Evolutionary conservation across 768 basidiomycete species (phyloP), one percentile per base, ranked within the genome.

Genomic region (Kwoniella bestiolae): DNA sequence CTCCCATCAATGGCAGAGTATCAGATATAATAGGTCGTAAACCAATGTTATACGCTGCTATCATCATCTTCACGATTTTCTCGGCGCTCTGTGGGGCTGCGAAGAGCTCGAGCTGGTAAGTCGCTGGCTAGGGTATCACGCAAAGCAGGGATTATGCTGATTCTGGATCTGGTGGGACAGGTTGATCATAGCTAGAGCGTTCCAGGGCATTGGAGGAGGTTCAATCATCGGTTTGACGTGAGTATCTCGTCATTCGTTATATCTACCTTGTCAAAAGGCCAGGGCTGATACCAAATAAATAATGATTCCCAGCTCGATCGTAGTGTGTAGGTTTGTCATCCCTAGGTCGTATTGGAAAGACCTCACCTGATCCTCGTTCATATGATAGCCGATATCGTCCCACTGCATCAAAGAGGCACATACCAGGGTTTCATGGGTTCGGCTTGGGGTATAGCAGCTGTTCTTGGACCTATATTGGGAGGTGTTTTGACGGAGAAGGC

Each of bases 401-500:
- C 91, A 0, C 80, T 94, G 44, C 84, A 88, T 82, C 87, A 91
- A 67, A 89, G 91, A 75, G 91, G 90, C 5, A 89, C 90, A 69
- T 92, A 88, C 70, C 86, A 86, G 44, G 91, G 66, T 18, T 68
- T 63, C 16, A 23, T 82, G 14, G 82, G 87, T 21, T 88, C 89
- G 0, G 90, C 90, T 0, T 93, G 90, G 89, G 91, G 91, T 11
- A 85, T 87, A 60, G 85, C 86, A 25, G 86, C 88, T 64, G 87
- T 91, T 21, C 69, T 90, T 14, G 90, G 92, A 0, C 92, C 92
- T 2, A 83, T 96, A 9, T 80, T 93, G 16, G 92, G 92, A 66
- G 92, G 91, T 63, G n/a, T 73, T 5, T 51, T 74, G 26, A 70
- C 66, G 14, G 60, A 70, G 29, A 64, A 69, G 21, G 63, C 66